Percentiles rank a stretch among this genome's conserved stretches.
These are phyloP conservation scores for Fusarium drepaniforme DNA, from an alignment of 2,329 filamentous ascomycete species.

Conservation along the genomic window DNA sequence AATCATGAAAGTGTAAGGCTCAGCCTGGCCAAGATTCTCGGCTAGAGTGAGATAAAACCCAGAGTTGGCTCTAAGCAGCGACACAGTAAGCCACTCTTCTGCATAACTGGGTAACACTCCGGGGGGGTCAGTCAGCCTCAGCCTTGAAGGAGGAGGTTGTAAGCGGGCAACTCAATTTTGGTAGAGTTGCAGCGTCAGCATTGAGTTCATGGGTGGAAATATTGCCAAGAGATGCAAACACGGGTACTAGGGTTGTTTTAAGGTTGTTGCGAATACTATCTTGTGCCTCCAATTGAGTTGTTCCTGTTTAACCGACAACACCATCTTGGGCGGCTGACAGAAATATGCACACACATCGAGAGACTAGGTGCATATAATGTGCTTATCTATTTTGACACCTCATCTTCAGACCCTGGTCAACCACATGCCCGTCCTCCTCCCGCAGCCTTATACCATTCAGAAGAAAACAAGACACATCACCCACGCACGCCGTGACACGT, in stretches of 20 bases:
- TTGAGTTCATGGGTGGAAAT: neutral
- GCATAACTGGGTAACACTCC: neutral
- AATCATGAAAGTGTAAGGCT: neutral
- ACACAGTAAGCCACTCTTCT: conserved; percentile 30
- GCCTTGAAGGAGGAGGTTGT: conserved; percentile 22
- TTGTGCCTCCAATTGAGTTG: neutral
- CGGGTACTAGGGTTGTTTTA: conserved; percentile 15
- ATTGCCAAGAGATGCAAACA: conserved; percentile 17
- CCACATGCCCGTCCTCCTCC: neutral
- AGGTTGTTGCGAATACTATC: neutral
- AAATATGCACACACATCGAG: no score
- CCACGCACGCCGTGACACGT: conserved; percentile 18
- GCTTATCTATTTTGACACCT: neutral
- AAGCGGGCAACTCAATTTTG: conserved; percentile 20
- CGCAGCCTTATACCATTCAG: neutral
- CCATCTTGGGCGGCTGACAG: neutral
- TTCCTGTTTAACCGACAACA: neutral
- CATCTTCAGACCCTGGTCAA: neutral
- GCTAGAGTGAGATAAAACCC: neutral
- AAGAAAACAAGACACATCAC: neutral
- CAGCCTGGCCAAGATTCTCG: neutral
- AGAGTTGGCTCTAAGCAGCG: neutral
- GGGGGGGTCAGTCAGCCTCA: conserved; percentile 27
- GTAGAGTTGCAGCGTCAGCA: conserved; percentile 13
- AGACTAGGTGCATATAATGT: no score